Percentiles rank a stretch among this genome's conserved stretches.
Conservation (phyloP, 495 filamentous ascomycete species). For the Chaetomium fimeti region DNA sequence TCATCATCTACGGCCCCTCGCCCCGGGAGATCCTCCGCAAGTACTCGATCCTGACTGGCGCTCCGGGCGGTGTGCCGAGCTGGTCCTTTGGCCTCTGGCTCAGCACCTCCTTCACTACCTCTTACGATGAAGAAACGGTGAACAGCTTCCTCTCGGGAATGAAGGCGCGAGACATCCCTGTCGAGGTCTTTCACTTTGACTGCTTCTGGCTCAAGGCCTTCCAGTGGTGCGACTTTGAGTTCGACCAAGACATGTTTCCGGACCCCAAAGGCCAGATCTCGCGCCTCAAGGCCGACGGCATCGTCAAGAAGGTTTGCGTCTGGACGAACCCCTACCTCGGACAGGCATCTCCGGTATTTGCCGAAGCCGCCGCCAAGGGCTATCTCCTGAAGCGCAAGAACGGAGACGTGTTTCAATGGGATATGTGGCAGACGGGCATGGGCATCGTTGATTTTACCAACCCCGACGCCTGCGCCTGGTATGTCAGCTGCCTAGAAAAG, state of each 20-base stretch:
- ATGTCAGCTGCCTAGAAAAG: constrained; percentile 52
- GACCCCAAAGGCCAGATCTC: constrained; percentile 62
- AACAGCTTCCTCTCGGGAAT: constrained; percentile 67
- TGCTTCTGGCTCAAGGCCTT: constrained; percentile 66
- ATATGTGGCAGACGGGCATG: constrained; percentile 74
- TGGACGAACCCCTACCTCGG: constrained; percentile 74
- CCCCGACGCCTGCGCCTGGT: constrained; percentile 64
- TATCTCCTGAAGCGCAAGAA: constrained; percentile 69
- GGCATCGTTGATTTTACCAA: constrained; percentile 73
- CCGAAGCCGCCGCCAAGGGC: constrained; percentile 61
- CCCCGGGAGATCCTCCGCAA: constrained; percentile 65
- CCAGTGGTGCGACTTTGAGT: constrained; percentile 73
- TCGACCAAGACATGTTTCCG: constrained; percentile 66
- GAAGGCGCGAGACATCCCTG: constrained; percentile 60
- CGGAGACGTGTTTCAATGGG: constrained; percentile 71
- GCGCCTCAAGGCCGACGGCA: constrained; percentile 57
- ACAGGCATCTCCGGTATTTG: constrained; percentile 64
- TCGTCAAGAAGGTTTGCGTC: constrained; percentile 62
- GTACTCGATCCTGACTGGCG: constrained; percentile 62
- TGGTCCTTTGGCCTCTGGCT: constrained; percentile 75
- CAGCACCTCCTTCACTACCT: constrained; percentile 68
- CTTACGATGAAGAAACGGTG: constrained; percentile 66
- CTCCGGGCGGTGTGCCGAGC: constrained; percentile 57
- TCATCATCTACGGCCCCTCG: constrained; percentile 63
- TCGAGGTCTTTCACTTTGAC: constrained; percentile 71